These are phyloP conservation scores for Biscutella laevigata DNA, from an alignment of 441 rosid species.

Conservation along the genomic window DNA sequence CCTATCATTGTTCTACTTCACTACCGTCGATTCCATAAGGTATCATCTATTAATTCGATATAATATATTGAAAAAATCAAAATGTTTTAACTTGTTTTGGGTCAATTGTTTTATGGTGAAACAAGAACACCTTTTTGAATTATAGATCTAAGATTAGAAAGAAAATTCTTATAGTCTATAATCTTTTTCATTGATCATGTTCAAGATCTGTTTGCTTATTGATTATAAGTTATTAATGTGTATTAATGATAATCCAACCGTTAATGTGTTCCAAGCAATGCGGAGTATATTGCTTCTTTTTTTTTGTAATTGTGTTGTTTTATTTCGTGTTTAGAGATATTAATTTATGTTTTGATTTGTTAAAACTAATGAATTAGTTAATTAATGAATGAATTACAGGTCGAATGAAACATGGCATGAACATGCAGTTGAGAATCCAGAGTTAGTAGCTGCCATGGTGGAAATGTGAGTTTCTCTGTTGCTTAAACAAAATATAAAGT, in stretches of 20 bases:
- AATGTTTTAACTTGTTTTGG: no score
- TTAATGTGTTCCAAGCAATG: background rate
- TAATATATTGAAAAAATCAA: no score
- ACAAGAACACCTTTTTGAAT: background rate
- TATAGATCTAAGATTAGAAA: background rate
- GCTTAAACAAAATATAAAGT: background rate
- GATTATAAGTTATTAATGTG: background rate
- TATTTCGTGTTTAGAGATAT: background rate
- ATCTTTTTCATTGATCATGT: background rate
- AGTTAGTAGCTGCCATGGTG: constrained; percentile 32
- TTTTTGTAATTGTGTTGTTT: background rate
- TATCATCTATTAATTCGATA: background rate
- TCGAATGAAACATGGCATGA: constrained; percentile 36
- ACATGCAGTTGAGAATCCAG: constrained; percentile 32
- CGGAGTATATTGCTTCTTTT: background rate
- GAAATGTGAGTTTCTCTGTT: constrained; percentile 28
- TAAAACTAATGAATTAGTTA: background rate
- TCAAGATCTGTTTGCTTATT: background rate
- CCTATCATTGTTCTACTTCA: constrained; percentile 16
- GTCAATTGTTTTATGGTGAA: background rate
- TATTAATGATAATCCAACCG: background rate
- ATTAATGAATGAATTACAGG: constrained; percentile 22
- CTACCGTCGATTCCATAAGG: constrained; percentile 21
- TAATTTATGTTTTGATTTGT: background rate
- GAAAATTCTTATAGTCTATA: background rate